These are phyloP conservation scores for Lecanosticta acicola DNA, from an alignment of 2,329 filamentous ascomycete genomes.

Conservation along the genomic window DNA sequence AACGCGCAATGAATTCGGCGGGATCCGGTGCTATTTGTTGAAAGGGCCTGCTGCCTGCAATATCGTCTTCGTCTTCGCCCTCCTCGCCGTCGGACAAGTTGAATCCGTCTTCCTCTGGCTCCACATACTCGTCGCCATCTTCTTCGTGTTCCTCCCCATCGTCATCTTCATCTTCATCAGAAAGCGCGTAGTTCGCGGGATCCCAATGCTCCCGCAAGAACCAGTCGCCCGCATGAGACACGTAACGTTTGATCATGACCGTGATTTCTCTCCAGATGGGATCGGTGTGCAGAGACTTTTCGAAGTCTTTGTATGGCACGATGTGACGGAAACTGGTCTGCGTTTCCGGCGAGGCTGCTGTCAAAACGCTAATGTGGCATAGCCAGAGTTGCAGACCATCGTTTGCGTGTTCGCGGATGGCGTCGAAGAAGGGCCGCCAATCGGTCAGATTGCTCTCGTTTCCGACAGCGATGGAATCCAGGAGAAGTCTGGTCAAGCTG, in stretches of 20 bases:
- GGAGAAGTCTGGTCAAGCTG: neutral
- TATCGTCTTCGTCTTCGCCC: too few species aligned
- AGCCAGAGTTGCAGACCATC: neutral
- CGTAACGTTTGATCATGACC: constrained; percentile 1
- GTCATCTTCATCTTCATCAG: neutral
- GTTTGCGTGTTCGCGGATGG: constrained; percentile 1
- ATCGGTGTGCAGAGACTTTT: neutral
- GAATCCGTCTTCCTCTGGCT: too few species aligned
- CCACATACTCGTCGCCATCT: too few species aligned
- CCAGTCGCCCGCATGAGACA: constrained; percentile 4
- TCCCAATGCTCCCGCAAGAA: neutral
- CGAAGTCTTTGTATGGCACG: too few species aligned
- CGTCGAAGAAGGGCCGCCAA: constrained; percentile 3
- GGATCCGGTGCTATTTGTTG: too few species aligned
- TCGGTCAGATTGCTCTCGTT: neutral
- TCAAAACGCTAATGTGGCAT: neutral
- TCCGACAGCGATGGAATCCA: neutral
- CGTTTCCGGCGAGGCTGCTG: neutral
- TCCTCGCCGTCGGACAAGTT: too few species aligned
- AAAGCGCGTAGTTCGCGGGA: neutral
- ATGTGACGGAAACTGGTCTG: neutral
- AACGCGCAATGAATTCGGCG: too few species aligned
- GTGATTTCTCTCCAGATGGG: neutral
- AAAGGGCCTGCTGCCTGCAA: too few species aligned
- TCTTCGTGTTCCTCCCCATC: neutral